These are phyloP conservation scores for Mycosarcoma mackinlayi DNA, from an alignment of 1,284 basidiomycete genomes.

Conservation along the genomic window DNA sequence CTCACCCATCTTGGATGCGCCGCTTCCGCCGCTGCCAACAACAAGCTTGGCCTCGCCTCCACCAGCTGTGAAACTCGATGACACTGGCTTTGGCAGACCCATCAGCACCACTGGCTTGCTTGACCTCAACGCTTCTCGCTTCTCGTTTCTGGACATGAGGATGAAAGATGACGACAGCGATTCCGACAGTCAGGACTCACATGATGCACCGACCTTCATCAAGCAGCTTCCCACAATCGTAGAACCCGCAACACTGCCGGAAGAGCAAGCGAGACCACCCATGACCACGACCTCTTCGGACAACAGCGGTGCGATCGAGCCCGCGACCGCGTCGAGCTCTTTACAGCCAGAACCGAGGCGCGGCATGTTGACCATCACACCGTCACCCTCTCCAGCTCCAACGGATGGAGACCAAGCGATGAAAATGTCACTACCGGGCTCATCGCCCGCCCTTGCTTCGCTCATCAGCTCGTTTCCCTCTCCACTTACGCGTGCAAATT, in stretches of 20 bases:
- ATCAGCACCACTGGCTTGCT: conserved; percentile 36
- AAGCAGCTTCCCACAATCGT: conserved; percentile 1
- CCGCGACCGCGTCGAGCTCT: conserved; percentile 3
- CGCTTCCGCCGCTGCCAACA: conserved; percentile 12
- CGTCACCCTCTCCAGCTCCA: background rate
- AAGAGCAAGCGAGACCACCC: background rate
- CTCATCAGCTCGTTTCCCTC: conserved; percentile 48
- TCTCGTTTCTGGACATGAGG: conserved; percentile 42
- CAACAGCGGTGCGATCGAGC: background rate
- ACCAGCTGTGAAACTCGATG: conserved; percentile 35
- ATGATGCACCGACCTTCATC: background rate
- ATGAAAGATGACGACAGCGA: conserved; percentile 27
- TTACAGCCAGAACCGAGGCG: background rate
- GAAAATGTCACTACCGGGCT: conserved; percentile 5
- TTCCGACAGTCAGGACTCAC: conserved; percentile 7
- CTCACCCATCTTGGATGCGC: conserved; percentile 16
- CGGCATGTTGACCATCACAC: conserved; percentile 8
- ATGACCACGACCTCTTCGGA: background rate
- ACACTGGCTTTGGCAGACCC: conserved; percentile 28
- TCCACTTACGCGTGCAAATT: conserved; percentile 10
- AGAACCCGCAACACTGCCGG: background rate
- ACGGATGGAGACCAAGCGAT: conserved; percentile 2
- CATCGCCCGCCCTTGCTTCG: conserved; percentile 36
- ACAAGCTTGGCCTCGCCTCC: conserved; percentile 27
- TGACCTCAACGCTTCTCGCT: conserved; percentile 33